Base-by-base conservation (phyloP, 2,329 filamentous ascomycete genomes). In the Colletotrichum acutatum region DNA sequence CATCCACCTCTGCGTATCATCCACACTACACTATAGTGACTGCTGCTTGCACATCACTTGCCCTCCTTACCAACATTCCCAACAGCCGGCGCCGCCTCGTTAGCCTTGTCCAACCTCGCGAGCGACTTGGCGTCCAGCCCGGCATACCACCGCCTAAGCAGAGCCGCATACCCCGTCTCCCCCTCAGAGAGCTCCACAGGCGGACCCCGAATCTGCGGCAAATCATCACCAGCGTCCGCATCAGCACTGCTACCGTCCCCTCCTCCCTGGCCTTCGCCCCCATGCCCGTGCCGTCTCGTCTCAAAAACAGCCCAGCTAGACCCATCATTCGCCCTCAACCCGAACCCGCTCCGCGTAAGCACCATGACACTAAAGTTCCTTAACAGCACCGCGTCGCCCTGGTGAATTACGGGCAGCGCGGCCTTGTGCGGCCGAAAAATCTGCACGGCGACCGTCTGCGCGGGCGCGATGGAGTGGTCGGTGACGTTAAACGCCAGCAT, bases 291-390 rank as follows among this genome's bases (percentile, higher is more conserved):
- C 37, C 76, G 76, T 42, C 82, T 79, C 52, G 81, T 80, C 75
- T 90, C 88, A 74, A 90, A 91, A 3, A 92, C 89, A 2, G 89
- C 90, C 88, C 91, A 92, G 66, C 88, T 87, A 19, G 89, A 91
- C 42, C 82, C 83, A 57, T 88, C 87, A n/a, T 83, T 85, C n/a
- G 85, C 86, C 60, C 85, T 82, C 62, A 92, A 80, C 0, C 88
- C 90, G 74, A 89, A 91, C 1, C 87, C 90, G 65, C 87, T 87
- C 58, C 84, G 84, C 71, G 87, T 86, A 63, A 91, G 80, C 3
- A 89, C 83, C 54, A 86, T 83, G 16, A 91, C 87, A 32, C 84
- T 84, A 75, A 92, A 89, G 60, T 86, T 84, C 28, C 88, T 86
- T 52, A 92, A 84, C 37, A 92, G 83, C 37, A 92, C 83, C 2